Base-by-base conservation (phyloP, 2,329 filamentous ascomycete species). In the Fusarium illudens region DNA sequence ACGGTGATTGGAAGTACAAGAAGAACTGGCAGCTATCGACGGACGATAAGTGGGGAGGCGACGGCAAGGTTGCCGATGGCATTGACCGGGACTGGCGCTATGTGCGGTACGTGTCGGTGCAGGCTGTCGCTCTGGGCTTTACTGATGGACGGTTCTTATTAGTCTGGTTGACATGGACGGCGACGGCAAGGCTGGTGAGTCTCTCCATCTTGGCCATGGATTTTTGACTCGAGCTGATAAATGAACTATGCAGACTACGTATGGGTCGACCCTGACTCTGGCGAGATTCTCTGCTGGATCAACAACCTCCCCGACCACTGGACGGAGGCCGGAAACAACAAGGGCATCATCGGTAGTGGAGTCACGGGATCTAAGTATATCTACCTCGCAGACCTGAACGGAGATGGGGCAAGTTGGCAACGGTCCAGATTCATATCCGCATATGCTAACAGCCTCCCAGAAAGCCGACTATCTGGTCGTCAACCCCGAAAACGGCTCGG, bases 111-210 rank as follows among this genome's bases (percentile, higher is more conserved):
- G 30, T 33, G 25, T 27, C 25, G 25, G 25, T 27, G 25, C 25
- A 27, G 25, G 25, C 25, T 27, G 25, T 27, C 25, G 25, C 25
- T 27, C 30, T 33, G 10, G 30, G 30, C 30, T 33, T 11, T 33
- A 33, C 30, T 33, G 13, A 33, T 9, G 30, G 13, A 27, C 25
- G 25, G 25, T 27, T 27, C 25, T 27, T 33, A 15, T 33, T 27
- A 62, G 58, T 8, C 15, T 62, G 0, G 33, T 62, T 33, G 62
- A 64, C 6, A 64, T 59, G 55, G 42, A 62, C n/a, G 60, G 60
- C 2, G 60, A 62, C 19, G 60, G 55, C 3, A 62, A 62, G 19
- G 60, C 60, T 1, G 60, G 61, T 62, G 39, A 13, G 25, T 58
- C 25, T 27, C 25, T n/a, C 17, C 25, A 27, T 27, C 25, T 27